Evolutionary conservation across 176 grass and related monocot species (phyloP).

Genomic region (Aegilops longissima): DNA sequence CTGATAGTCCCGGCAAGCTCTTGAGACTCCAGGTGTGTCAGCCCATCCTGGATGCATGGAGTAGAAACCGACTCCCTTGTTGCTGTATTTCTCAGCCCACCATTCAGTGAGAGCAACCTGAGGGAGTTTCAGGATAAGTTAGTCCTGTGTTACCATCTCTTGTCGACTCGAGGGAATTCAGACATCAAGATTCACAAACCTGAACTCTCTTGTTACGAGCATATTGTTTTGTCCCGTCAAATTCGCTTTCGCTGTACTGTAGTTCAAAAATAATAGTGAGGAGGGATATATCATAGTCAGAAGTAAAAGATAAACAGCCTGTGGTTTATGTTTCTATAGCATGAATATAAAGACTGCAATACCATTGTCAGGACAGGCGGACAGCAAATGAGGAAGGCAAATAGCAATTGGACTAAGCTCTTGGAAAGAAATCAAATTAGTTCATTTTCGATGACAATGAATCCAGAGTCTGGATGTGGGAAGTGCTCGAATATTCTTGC

Average conservation of each 20-base stretch:
- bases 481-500: neutral
- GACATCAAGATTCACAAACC: conserved; percentile 44
- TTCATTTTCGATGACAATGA: neutral
- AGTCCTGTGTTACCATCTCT: neutral
- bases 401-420: neutral
- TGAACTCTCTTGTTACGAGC: conserved; percentile 94
- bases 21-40: conserved; percentile 76
- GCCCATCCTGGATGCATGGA: conserved; percentile 96
- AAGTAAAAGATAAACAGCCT: neutral
- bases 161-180: neutral
- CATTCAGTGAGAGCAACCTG: conserved; percentile 87
- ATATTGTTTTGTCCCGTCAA: conserved; percentile 75
- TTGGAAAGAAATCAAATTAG: neutral
- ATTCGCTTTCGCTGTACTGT: conserved; percentile 71
- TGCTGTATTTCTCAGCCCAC: conserved; percentile 61
- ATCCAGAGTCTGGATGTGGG: neutral
- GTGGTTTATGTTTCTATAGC: neutral
- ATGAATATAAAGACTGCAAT: neutral
- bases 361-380: neutral
- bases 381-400: neutral
- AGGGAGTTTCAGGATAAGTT: conserved; percentile 19
- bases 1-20: conserved; percentile 71
- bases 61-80: conserved; percentile 76
- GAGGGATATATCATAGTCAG: neutral
- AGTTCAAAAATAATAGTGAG: conserved; percentile 27